These are phyloP conservation scores for Saccharomycopsis lassenensis DNA, from an alignment of 805 yeast species.

Conservation along the genomic window DNA sequence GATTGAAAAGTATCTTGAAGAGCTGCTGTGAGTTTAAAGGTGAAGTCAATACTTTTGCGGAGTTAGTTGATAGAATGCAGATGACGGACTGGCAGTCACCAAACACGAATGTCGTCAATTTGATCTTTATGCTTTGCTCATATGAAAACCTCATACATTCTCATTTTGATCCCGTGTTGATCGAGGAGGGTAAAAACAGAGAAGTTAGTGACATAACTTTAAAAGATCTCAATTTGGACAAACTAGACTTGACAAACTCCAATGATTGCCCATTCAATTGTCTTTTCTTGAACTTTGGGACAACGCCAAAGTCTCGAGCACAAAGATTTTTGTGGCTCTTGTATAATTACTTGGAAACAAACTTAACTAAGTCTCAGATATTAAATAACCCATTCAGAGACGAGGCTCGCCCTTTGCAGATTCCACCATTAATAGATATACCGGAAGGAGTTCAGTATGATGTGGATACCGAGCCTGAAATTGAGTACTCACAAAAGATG, in stretches of 20 bases:
- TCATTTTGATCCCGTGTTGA: slow-evolving; percentile 20
- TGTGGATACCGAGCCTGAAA: slow-evolving; percentile 34
- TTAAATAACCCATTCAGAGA: slow-evolving; percentile 46
- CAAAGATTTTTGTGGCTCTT: slow-evolving; percentile 72
- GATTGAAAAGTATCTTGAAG: slow-evolving; percentile 80
- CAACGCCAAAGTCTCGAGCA: slow-evolving; percentile 58
- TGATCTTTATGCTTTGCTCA: slow-evolving; percentile 64
- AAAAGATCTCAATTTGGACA: slow-evolving; percentile 3
- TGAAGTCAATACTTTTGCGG: slow-evolving; percentile 38
- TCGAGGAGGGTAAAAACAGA: slow-evolving; percentile 3
- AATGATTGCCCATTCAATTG: slow-evolving; percentile 51
- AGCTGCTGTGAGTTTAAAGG: slow-evolving; percentile 67
- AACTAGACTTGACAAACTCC: slow-evolving; percentile 20
- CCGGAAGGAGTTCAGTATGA: slow-evolving; percentile 24
- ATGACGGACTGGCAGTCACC: slow-evolving; percentile 24
- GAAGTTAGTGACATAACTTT: slow-evolving; percentile 3
- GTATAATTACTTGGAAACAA: slow-evolving; percentile 72
- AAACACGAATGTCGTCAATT: slow-evolving; percentile 58
- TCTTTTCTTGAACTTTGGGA: slow-evolving; percentile 51
- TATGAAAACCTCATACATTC: slow-evolving; percentile 42
- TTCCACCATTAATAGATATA: slow-evolving; percentile 28
- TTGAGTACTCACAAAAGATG: slow-evolving; percentile 33
- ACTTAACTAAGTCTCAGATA: slow-evolving; percentile 40
- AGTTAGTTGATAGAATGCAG: slow-evolving; percentile 30
- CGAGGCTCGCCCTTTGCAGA: slow-evolving; percentile 25